These are phyloP conservation scores for Stephania cephalantha DNA, from an alignment of 164 flowering plant genomes.

Conservation along the genomic window DNA sequence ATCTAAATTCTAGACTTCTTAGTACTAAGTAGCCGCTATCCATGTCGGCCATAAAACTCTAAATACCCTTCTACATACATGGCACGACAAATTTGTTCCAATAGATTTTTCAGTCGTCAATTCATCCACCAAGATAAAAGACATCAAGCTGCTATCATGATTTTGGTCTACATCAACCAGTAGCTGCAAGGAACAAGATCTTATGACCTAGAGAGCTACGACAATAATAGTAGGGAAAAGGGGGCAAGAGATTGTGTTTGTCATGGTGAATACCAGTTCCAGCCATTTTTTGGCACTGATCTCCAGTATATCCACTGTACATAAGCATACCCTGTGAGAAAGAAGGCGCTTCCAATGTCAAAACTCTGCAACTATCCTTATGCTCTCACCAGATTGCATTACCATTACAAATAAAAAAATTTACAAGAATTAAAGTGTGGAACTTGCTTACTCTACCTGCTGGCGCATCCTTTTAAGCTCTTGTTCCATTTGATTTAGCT, in stretches of 20 bases:
- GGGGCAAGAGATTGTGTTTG: background rate
- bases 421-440: background rate
- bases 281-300: conserved; percentile 35
- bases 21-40: too few species aligned
- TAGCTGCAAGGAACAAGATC: background rate
- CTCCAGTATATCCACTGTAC: conserved; percentile 41
- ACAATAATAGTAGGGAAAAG: background rate
- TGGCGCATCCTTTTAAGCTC: conserved; percentile 76
- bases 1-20: too few species aligned
- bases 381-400: background rate
- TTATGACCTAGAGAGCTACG: background rate
- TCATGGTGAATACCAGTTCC: conserved; percentile 46
- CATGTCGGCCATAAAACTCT: too few species aligned
- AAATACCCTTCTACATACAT: too few species aligned
- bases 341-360: background rate
- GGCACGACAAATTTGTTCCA: too few species aligned
- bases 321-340: conserved; percentile 58
- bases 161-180: background rate
- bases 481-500: conserved; percentile 71
- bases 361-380: background rate
- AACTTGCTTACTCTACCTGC: conserved; percentile 39
- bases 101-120: too few species aligned
- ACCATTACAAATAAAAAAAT: background rate
- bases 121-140: too few species aligned
- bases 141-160: background rate